phyloP scores from a whole-genome alignment of 306 rosid species.

The Cajanus cajan region DNA sequence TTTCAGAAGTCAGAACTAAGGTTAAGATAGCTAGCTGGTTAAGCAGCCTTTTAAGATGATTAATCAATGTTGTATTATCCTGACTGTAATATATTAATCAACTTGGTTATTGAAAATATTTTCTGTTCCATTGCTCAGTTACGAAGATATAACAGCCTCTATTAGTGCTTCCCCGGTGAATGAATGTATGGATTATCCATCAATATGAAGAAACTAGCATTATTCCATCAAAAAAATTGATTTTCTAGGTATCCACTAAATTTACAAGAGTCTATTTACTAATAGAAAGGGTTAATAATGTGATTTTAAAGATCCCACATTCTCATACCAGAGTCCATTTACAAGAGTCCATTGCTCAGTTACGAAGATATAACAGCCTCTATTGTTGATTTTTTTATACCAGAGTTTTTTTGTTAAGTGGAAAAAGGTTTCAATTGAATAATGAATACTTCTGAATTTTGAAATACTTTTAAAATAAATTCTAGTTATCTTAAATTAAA shows the following conservation, averaged over 20 bases:
- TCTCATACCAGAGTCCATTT: too few species aligned
- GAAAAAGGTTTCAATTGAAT: too few species aligned
- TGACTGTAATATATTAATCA: background rate
- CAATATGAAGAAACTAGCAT: background rate
- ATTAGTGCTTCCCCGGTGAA: background rate
- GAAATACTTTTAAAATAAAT: too few species aligned
- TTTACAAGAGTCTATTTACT: background rate
- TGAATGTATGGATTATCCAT: background rate
- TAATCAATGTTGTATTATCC: background rate
- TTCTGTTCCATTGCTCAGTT: background rate
- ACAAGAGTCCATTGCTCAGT: too few species aligned
- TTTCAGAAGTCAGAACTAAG: background rate
- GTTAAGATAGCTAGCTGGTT: background rate
- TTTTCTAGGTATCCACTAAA: background rate
- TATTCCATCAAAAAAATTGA: background rate
- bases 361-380: too few species aligned
- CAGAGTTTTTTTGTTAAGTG: too few species aligned
- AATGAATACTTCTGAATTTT: too few species aligned
- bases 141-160: background rate
- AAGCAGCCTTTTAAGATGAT: background rate
- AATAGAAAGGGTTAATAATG: background rate
- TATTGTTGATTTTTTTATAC: too few species aligned
- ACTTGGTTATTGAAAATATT: background rate
- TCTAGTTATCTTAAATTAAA: too few species aligned
- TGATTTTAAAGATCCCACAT: background rate